Conservation (phyloP, 768 basidiomycete genomes). For the Suillus clintonianus region DNA sequence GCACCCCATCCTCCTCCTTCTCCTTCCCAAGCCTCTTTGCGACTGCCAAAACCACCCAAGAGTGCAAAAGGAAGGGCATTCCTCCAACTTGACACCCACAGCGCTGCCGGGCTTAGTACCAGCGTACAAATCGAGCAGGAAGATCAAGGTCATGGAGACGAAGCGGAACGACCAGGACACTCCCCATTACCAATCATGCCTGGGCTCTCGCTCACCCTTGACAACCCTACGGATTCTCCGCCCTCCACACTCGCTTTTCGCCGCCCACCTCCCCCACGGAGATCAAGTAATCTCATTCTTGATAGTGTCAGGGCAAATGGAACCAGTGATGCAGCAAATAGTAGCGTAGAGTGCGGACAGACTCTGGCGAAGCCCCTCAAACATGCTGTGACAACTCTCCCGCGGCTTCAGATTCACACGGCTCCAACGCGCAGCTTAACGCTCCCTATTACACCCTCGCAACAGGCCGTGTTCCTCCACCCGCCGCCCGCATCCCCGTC, state of each 20-base stretch:
- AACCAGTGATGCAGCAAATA: not conserved
- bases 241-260: slow-evolving; percentile 62
- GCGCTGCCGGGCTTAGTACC: slow-evolving; percentile 48
- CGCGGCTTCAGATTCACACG: slow-evolving; percentile 64
- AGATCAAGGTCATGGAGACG: slow-evolving; percentile 29
- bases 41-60: slow-evolving; percentile 23
- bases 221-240: slow-evolving; percentile 52
- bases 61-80: slow-evolving; percentile 48
- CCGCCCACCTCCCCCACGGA: slow-evolving; percentile 50
- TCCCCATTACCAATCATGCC: slow-evolving; percentile 64
- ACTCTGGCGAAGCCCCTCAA: not conserved
- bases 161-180: slow-evolving; percentile 54
- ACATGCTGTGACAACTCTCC: slow-evolving; percentile 33
- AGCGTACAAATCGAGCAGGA: not conserved
- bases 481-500: slow-evolving; percentile 51
- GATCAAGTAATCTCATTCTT: slow-evolving; percentile 60
- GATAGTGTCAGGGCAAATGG: not conserved
- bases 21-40: slow-evolving; percentile 14
- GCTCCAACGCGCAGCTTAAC: slow-evolving; percentile 61
- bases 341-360: too few relatives aligned
- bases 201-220: slow-evolving; percentile 39
- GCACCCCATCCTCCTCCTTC: not conserved
- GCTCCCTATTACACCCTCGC: slow-evolving; percentile 46
- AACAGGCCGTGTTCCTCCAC: slow-evolving; percentile 20
- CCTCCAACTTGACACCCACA: slow-evolving; percentile 67